These are phyloP conservation scores for Schizophyllum amplum DNA, from an alignment of 1,284 basidiomycete species.

Conservation along the genomic window DNA sequence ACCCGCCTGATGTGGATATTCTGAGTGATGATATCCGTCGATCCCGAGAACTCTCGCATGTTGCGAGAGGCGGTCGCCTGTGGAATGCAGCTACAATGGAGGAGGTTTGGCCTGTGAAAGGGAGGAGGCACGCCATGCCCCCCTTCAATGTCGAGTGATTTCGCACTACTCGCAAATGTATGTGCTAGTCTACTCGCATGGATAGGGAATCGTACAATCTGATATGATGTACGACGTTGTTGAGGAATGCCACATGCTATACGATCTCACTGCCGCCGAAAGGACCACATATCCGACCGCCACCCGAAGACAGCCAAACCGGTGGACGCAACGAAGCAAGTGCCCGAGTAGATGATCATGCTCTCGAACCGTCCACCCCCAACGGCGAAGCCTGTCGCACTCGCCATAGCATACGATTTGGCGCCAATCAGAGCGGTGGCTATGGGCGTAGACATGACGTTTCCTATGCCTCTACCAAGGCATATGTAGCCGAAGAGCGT, in stretches of 20 bases:
- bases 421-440: background rate
- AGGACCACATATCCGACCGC: background rate
- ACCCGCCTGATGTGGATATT: slow-evolving; percentile 48
- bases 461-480: slow-evolving; percentile 31
- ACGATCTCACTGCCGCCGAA: background rate
- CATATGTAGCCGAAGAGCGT: slow-evolving; percentile 29
- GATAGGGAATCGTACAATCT: too few species aligned
- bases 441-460: slow-evolving; percentile 30
- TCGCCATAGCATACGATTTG: background rate
- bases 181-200: too few species aligned
- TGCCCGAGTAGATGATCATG: slow-evolving; percentile 28
- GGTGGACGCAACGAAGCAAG: slow-evolving; percentile 27
- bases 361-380: slow-evolving; percentile 24
- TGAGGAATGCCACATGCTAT: background rate
- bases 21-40: slow-evolving; percentile 41
- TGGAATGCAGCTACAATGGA: slow-evolving; percentile 61
- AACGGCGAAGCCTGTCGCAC: slow-evolving; percentile 22
- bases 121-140: slow-evolving; percentile 43
- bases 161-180: background rate
- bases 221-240: too few species aligned
- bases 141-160: slow-evolving; percentile 49
- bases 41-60: slow-evolving; percentile 42
- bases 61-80: slow-evolving; percentile 54
- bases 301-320: slow-evolving; percentile 20
- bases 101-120: slow-evolving; percentile 60